Percentiles rank a stretch among this genome's conserved stretches.
Conservation (phyloP, 352 stramenopile species). For the Halophytophthora batemanensis region DNA sequence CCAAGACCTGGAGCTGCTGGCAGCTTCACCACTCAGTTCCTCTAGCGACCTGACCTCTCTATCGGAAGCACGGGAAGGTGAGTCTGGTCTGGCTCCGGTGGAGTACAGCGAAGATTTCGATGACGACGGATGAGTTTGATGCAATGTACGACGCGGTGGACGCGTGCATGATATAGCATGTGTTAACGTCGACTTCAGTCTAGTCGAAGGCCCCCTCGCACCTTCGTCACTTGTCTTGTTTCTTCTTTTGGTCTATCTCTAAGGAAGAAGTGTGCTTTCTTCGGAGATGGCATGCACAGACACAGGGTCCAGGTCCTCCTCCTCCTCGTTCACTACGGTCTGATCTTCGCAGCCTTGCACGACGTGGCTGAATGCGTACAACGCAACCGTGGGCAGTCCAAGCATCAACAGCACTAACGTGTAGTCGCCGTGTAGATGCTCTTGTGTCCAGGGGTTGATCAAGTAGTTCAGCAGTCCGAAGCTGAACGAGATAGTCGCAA, state of each 20-base stretch:
- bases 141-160: not conserved
- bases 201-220: not conserved
- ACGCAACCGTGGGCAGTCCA: conserved; percentile 42
- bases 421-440: conserved; percentile 67
- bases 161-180: not conserved
- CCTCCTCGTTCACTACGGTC: conserved; percentile 32
- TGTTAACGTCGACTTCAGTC: not conserved
- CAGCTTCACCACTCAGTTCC: conserved; percentile 8
- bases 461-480: conserved; percentile 75
- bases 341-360: conserved; percentile 65
- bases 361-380: conserved; percentile 67
- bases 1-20: conserved; percentile 17
- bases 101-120: conserved; percentile 72
- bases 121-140: conserved; percentile 6
- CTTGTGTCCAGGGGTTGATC: conserved; percentile 72
- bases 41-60: conserved; percentile 14
- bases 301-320: conserved; percentile 12
- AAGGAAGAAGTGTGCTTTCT: conserved; percentile 44
- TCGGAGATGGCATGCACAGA: conserved; percentile 15
- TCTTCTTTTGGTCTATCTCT: not conserved
- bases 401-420: conserved; percentile 53
- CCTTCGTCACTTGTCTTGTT: conserved; percentile 4
- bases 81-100: conserved; percentile 9
- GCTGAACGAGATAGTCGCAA: conserved; percentile 62
- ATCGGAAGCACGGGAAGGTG: conserved; percentile 13